Evolutionary conservation across 768 basidiomycete genomes (phyloP).

Genomic region (Suillus subluteus): DNA sequence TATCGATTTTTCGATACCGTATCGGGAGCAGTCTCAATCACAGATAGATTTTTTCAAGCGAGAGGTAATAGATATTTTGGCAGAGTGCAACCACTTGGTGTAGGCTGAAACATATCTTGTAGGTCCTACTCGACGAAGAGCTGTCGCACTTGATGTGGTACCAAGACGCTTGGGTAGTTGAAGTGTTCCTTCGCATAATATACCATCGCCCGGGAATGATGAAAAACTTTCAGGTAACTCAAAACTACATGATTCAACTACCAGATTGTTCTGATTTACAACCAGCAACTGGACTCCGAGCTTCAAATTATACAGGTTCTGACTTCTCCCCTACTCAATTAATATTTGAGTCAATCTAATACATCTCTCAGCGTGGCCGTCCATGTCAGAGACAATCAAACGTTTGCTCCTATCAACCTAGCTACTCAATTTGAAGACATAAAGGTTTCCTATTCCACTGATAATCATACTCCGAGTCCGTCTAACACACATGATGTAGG

Average conservation of each 20-base stretch:
- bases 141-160: not conserved
- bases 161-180: not conserved
- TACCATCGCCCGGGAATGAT: not conserved
- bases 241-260: not conserved
- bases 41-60: not conserved
- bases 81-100: not conserved
- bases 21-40: not conserved
- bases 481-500: not conserved
- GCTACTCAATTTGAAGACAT: too few species aligned
- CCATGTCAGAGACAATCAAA: not conserved
- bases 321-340: not conserved
- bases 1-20: constrained; percentile 4
- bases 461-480: not conserved
- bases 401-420: not conserved
- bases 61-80: not conserved
- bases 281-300: not conserved
- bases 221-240: not conserved
- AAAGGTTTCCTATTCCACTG: too few species aligned
- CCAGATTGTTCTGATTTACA: not conserved
- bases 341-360: not conserved
- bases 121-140: not conserved
- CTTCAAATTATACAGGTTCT: not conserved
- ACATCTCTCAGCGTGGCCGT: not conserved
- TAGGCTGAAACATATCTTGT: not conserved
- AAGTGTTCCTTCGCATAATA: not conserved